Evolutionary conservation across 2,329 filamentous ascomycete genomes (phyloP).

Genomic region (Xylaria sp.): DNA sequence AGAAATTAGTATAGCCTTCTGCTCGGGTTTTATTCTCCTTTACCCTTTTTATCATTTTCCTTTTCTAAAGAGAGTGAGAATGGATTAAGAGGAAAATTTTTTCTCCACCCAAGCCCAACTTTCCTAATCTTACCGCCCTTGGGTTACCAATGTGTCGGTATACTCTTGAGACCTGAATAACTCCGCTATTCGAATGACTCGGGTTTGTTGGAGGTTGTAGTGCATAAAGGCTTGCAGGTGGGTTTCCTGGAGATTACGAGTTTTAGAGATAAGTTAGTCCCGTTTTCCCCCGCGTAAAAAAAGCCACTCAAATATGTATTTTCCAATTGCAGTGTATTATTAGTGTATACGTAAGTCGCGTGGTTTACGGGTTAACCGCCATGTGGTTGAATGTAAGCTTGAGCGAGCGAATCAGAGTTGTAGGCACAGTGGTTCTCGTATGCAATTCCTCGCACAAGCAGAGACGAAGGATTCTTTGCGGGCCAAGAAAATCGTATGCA

Average conservation of each 20-base stretch:
- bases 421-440: background rate
- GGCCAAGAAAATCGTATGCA: background rate
- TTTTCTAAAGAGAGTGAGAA: background rate
- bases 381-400: background rate
- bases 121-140: background rate
- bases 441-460: constrained; percentile 1
- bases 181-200: constrained; percentile 18
- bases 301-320: background rate
- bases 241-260: constrained; percentile 19
- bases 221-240: background rate
- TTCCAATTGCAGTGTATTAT: background rate
- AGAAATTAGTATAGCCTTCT: background rate
- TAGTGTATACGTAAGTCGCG: background rate
- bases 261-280: background rate
- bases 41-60: background rate
- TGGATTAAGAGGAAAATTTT: background rate
- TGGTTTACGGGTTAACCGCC: background rate
- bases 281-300: constrained; percentile 1
- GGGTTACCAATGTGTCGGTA: constrained; percentile 3
- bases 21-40: constrained; percentile 1
- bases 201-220: background rate
- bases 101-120: background rate
- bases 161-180: background rate
- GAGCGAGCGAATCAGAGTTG: background rate
- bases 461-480: constrained; percentile 7